Evolutionary conservation across 2,329 filamentous ascomycete species (phyloP), one percentile per base, ranked within the genome.

Genomic region (Whalleya microplaca): DNA sequence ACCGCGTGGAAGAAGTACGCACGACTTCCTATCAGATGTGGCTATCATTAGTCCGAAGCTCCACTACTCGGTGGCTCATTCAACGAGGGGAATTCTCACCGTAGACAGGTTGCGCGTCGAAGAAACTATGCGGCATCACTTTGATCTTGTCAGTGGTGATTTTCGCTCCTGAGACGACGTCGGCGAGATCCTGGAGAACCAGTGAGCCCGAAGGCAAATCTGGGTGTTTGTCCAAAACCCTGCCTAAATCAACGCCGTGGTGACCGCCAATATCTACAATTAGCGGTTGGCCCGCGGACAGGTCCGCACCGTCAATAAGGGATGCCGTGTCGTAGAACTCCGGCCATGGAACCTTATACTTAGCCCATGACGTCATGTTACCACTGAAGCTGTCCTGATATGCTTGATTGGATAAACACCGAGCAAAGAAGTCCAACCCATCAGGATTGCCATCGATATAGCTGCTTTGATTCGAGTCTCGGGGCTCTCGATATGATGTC

Each of bases 251-350:
- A 43, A 76, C 69, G 0, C 76, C 76, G 27, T 73, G 68, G 45
- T 72, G 73, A 0, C 76, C 76, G 6, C 76, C 76, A 2, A 78
- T 63, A 32, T 78, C 76, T 12, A 78, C 74, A 12, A 67, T 44
- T 2, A 78, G 51, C 6, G 76, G 69, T 2, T 67, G 65, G 0
- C 66, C 68, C 3, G 66, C 57, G 5, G 52, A 63, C 19, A 67
- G 42, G 1, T 65, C 65, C 1, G 66, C 65, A 0, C 67, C 66
- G 0, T 66, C 52, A 2, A 71, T n/a, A 2, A 70, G 55, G 2
- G 59, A 40, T 2, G 20, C 45, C 2, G 66, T 69, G 48, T 69
- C 64, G 45, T 65, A 70, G 43, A 66, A 64, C 6, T 66, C 46
- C 1, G 67, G 60, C 67, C 69, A 71, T 18, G 57, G 53, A 40